These are phyloP conservation scores for Hypoxylon sp. DNA, from an alignment of 2,329 filamentous ascomycete genomes.

Conservation along the genomic window DNA sequence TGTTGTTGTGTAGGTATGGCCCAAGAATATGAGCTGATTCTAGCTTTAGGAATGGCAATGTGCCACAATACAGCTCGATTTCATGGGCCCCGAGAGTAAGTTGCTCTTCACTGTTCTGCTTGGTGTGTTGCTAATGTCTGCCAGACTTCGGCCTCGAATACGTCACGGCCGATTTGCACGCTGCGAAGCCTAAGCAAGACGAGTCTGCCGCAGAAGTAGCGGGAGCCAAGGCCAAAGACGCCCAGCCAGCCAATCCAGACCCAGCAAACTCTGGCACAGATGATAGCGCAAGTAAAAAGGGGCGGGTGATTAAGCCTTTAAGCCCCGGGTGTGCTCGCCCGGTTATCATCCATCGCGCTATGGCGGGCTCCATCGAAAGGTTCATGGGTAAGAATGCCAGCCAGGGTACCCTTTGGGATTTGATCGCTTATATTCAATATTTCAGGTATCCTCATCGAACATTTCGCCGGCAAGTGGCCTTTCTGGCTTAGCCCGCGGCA, in stretches of 20 bases:
- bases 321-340: constrained; percentile 81
- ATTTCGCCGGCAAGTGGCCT: constrained; percentile 90
- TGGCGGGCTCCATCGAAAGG: constrained; percentile 76
- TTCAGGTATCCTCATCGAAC: constrained; percentile 79
- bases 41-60: constrained; percentile 73
- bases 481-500: constrained; percentile 91
- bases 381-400: constrained; percentile 65
- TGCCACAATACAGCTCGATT: constrained; percentile 95
- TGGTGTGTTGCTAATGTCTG: constrained; percentile 62
- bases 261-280: constrained; percentile 13
- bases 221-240: constrained; percentile 59
- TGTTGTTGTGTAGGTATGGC: not conserved
- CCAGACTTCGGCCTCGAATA: constrained; percentile 91
- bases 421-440: constrained; percentile 6
- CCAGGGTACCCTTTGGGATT: not conserved
- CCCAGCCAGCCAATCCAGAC: constrained; percentile 48
- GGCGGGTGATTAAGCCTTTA: constrained; percentile 63
- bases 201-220: constrained; percentile 46
- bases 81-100: constrained; percentile 67
- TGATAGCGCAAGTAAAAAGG: constrained; percentile 42
- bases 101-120: not conserved
- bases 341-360: constrained; percentile 89
- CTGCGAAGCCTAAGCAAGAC: constrained; percentile 34
- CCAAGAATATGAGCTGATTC: constrained; percentile 24
- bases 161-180: constrained; percentile 74